These are phyloP conservation scores for Citrus sinensis DNA, from an alignment of 345 rosid genomes.

Conservation along the genomic window DNA sequence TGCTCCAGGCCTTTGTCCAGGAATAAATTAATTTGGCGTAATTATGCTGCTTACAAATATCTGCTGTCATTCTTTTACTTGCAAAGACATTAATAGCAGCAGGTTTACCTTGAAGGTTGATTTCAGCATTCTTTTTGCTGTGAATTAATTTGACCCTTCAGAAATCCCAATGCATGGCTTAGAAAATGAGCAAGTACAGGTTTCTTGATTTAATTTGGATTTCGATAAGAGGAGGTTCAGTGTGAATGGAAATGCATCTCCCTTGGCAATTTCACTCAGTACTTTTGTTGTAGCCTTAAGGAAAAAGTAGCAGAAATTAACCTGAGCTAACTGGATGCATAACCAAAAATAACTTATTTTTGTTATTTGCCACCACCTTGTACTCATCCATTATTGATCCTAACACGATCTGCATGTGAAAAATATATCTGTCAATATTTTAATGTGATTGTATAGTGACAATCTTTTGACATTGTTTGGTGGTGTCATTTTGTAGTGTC, in stretches of 20 bases:
- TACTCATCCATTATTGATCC: neutral
- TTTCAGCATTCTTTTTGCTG: neutral
- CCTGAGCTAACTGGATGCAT: neutral
- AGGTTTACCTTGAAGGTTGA: neutral
- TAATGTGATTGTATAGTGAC: neutral
- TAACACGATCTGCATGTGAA: neutral
- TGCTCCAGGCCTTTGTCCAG: neutral
- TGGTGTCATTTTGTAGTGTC: constrained; percentile 71
- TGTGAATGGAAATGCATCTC: neutral
- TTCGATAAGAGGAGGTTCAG: neutral
- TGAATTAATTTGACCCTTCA: neutral
- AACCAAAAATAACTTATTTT: neutral
- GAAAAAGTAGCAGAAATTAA: neutral
- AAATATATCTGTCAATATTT: neutral
- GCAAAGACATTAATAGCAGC: neutral
- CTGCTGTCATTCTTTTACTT: neutral
- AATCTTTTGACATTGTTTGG: constrained; percentile 5
- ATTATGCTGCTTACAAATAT: neutral
- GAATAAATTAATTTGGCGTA: neutral
- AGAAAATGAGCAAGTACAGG: neutral
- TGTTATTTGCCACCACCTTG: neutral
- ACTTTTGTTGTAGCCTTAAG: neutral
- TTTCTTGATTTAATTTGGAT: neutral
- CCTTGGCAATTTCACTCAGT: neutral
- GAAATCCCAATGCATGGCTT: neutral